Evolutionary conservation across 345 rosid species (phyloP), one percentile per base, ranked within the genome.

Genomic region (Pelargonium nanum): DNA sequence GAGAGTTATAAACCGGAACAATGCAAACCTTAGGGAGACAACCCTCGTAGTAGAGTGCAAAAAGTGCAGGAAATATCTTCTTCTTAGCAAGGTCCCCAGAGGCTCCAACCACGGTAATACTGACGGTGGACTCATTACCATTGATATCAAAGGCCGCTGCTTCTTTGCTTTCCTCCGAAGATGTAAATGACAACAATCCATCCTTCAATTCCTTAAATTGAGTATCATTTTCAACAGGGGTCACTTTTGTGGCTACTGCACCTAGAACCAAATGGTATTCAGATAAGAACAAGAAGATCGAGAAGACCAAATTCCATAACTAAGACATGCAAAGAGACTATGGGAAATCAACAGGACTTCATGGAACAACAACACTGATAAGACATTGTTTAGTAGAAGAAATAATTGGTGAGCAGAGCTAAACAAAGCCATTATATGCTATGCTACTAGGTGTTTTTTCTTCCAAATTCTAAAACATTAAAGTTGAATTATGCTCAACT

Each of bases 61-160:
- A 92, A 64, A 92, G 97, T 22, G 97, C 94, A 34, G 98, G 98
- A 68, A 89, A 92, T 52, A 92, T 92, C 88, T 92, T 92, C 79
- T 87, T 93, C 80, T 93, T 93, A 24, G 99, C 99, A 73, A 93
- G 99, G 78, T 93, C 99, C 72, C 99, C 96, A 63, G 99, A 93
- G 40, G 99, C 99, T 67, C 99, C 97, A 66, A 89, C 91, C 22
- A 89, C 94, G 0, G 89, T 84, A 26, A 93, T 93, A 67, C 96
- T 87, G 70, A 89, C 90, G 30, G 91, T 67, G 26, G 96, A 75
- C 74, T 81, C 82, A 45, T 61, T 75, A 40, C 63, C 71, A 60
- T 73, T 72, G 64, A 25, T 19, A 74, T 82, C 81, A 67, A 75
- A 77, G 50, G 56, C 67, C 57, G 56, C 77, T 58, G 55, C 70